Evolutionary conservation across 2,329 filamentous ascomycete genomes (phyloP).

Genomic region (Apiospora koreana): DNA sequence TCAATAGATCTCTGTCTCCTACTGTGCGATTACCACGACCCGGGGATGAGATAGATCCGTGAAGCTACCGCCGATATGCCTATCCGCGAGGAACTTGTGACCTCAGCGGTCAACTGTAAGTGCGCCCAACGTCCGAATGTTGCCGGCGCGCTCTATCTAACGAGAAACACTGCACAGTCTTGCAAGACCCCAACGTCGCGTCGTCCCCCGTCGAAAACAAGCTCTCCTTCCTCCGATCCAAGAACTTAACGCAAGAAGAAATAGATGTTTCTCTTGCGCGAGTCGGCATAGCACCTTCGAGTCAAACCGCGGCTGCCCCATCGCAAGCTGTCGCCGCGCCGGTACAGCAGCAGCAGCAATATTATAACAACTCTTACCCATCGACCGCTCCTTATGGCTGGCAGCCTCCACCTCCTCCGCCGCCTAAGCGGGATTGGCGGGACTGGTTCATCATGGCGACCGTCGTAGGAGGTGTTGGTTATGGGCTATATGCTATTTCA

Average conservation of each 20-base stretch:
- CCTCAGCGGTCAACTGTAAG: conserved; percentile 35
- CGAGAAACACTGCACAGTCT: conserved; percentile 57
- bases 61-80: conserved; percentile 55
- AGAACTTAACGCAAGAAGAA: conserved; percentile 96
- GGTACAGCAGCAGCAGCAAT: conserved; percentile 42
- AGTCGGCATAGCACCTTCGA: conserved; percentile 45
- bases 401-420: conserved; percentile 57
- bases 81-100: conserved; percentile 78
- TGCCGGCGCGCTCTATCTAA: neutral
- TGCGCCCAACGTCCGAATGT: conserved; percentile 14
- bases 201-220: conserved; percentile 90
- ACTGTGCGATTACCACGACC: neutral
- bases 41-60: neutral
- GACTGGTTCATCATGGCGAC: conserved; percentile 99
- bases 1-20: neutral
- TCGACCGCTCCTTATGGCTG: conserved; percentile 52
- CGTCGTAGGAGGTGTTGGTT: conserved; percentile 84
- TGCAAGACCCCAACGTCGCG: conserved; percentile 91
- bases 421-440: conserved; percentile 87
- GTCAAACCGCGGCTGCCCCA: conserved; percentile 26
- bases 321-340: conserved; percentile 46
- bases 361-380: conserved; percentile 48
- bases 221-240: conserved; percentile 89
- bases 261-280: conserved; percentile 82
- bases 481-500: conserved; percentile 83